These are phyloP conservation scores for Talinum fruticosum DNA, from an alignment of 148 eudicot species.

Conservation along the genomic window DNA sequence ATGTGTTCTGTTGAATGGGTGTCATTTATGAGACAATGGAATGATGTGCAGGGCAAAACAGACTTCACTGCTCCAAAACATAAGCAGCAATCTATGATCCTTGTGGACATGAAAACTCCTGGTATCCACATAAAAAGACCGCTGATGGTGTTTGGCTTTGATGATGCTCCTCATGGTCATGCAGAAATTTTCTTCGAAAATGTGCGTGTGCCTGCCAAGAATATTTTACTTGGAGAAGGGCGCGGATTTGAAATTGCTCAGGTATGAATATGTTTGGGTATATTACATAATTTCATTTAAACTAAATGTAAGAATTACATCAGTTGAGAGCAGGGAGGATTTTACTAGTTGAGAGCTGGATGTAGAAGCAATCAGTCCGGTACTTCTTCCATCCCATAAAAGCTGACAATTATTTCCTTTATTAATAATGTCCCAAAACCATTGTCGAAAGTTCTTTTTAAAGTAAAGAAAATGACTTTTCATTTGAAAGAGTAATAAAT, in stretches of 20 bases:
- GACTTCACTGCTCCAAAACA: constrained; percentile 77
- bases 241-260: constrained; percentile 99
- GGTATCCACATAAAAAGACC: constrained; percentile 73
- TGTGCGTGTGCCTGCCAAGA: constrained; percentile 77
- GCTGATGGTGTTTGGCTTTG: constrained; percentile 91
- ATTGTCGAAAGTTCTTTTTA: too few species aligned
- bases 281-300: not conserved
- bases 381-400: too few species aligned
- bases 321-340: not conserved
- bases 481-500: too few species aligned
- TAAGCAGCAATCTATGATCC: constrained; percentile 95
- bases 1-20: not conserved
- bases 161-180: constrained; percentile 99
- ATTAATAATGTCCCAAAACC: too few species aligned
- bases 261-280: constrained; percentile 36
- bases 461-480: too few species aligned
- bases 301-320: not conserved
- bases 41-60: constrained; percentile 77
- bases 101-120: constrained; percentile 77
- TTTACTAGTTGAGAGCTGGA: not conserved
- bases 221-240: constrained; percentile 90
- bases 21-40: constrained; percentile 4
- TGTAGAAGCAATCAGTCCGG: not conserved
- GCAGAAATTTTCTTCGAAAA: constrained; percentile 80
- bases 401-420: too few species aligned